Conservation (phyloP, 1,284 basidiomycete genomes). For the Heliocybe sulcata region DNA sequence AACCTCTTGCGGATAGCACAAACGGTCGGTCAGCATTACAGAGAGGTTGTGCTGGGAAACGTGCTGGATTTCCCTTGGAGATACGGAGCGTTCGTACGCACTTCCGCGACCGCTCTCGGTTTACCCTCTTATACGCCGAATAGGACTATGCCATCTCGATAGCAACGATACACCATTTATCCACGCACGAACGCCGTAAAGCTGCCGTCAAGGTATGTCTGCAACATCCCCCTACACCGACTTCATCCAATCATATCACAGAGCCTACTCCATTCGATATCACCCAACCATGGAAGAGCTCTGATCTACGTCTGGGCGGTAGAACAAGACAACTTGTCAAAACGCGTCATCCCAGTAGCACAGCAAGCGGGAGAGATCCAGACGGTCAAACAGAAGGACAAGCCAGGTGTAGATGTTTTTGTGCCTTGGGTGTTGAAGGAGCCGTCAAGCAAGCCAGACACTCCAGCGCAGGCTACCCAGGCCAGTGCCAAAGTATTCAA, state of each 20-base stretch:
- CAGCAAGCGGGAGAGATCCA: conserved; percentile 1
- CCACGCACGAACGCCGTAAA: conserved; percentile 66
- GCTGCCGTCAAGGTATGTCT: conserved; percentile 62
- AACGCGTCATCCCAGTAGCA: conserved; percentile 48
- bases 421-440: conserved; percentile 60
- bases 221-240: conserved; percentile 1
- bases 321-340: conserved; percentile 84
- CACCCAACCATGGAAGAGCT: conserved; percentile 62
- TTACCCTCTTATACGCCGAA: background rate
- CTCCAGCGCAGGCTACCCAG: background rate
- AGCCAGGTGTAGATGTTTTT: conserved; percentile 72
- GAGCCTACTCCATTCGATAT: conserved; percentile 62
- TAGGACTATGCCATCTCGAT: conserved; percentile 95
- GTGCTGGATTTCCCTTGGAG: conserved; percentile 69
- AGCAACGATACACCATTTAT: conserved; percentile 91
- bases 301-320: conserved; percentile 99
- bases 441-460: conserved; percentile 5
- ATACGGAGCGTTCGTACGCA: conserved; percentile 67
- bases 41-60: conserved; percentile 76
- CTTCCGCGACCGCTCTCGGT: background rate
- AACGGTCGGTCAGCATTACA: conserved; percentile 40
- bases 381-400: conserved; percentile 22
- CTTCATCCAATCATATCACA: conserved; percentile 18
- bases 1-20: conserved; percentile 76
- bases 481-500: conserved; percentile 51